Conservation (phyloP, 768 basidiomycete species). For the Pleurotus pulmonarius region DNA sequence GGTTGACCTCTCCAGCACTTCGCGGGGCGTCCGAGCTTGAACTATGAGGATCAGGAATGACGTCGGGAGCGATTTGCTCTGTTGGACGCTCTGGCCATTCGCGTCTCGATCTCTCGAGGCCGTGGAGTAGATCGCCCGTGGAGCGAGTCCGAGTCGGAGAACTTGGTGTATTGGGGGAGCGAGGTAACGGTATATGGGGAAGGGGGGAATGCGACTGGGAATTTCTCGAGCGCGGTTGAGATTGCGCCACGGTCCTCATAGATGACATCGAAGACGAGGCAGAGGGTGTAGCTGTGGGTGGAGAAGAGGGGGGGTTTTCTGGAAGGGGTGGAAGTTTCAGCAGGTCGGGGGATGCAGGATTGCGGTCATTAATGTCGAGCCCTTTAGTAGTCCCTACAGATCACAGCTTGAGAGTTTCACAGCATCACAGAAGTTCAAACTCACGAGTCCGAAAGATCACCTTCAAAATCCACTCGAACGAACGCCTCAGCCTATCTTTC, state of each 20-base stretch:
- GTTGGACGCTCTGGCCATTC: conserved; percentile 17
- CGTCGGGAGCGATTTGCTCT: not conserved
- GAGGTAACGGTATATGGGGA: conserved; percentile 30
- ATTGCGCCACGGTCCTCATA: conserved; percentile 25
- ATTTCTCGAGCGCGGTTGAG: conserved; percentile 22
- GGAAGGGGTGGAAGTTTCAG: conserved; percentile 49
- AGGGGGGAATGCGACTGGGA: conserved; percentile 19
- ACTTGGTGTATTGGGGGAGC: conserved; percentile 31
- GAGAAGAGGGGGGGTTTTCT: conserved; percentile 50
- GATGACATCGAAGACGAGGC: conserved; percentile 20
- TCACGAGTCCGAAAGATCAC: conserved; percentile 52
- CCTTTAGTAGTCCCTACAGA: conserved; percentile 25
- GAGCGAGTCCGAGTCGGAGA: conserved; percentile 55
- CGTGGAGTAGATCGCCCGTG: conserved; percentile 44
- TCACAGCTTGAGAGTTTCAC: conserved; percentile 5
- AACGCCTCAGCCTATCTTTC: conserved; percentile 67
- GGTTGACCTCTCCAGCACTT: conserved; percentile 9
- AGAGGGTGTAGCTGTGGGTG: conserved; percentile 47
- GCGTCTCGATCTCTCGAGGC: conserved; percentile 31
- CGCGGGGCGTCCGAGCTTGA: conserved; percentile 11
- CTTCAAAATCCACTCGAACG: conserved; percentile 72
- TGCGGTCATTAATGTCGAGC: conserved; percentile 46
- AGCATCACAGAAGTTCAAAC: not conserved
- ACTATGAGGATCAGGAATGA: conserved; percentile 8
- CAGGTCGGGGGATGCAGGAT: conserved; percentile 70